These are phyloP conservation scores for Gymnopilus dilepis DNA, from an alignment of 768 basidiomycete genomes.

Conservation along the genomic window DNA sequence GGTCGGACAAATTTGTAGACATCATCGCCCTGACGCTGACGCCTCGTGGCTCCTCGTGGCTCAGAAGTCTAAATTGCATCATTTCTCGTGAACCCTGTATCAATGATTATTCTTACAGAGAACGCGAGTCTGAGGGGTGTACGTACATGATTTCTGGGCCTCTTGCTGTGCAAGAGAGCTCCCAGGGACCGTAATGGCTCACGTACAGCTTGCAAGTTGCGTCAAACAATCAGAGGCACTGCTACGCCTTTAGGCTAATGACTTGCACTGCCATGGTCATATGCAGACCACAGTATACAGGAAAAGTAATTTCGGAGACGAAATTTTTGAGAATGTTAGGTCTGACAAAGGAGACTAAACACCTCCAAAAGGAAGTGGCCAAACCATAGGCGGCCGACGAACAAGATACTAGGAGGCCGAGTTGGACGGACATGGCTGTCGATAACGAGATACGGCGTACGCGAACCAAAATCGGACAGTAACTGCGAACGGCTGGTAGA, in stretches of 20 bases:
- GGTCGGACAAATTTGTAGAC: conserved; percentile 4
- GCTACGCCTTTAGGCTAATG: not conserved
- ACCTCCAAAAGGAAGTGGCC: not conserved
- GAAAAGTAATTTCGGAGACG: conserved; percentile 1
- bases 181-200: too few species aligned
- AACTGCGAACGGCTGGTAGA: not conserved
- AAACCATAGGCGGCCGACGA: not conserved
- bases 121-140: not conserved
- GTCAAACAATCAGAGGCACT: not conserved
- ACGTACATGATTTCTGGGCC: conserved; percentile 5
- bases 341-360: not conserved
- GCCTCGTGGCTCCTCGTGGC: conserved; percentile 11
- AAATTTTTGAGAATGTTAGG: not conserved
- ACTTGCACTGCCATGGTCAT: not conserved
- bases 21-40: conserved; percentile 13
- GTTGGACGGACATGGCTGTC: not conserved
- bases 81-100: conserved; percentile 22
- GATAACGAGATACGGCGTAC: not conserved
- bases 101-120: conserved; percentile 9
- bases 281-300: not conserved
- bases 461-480: too few species aligned
- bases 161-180: too few species aligned
- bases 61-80: conserved; percentile 28
- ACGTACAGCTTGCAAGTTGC: too few species aligned
- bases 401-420: not conserved